phyloP scores from a whole-genome alignment of 2,329 filamentous ascomycete species.

The Colletotrichum sublineola region DNA sequence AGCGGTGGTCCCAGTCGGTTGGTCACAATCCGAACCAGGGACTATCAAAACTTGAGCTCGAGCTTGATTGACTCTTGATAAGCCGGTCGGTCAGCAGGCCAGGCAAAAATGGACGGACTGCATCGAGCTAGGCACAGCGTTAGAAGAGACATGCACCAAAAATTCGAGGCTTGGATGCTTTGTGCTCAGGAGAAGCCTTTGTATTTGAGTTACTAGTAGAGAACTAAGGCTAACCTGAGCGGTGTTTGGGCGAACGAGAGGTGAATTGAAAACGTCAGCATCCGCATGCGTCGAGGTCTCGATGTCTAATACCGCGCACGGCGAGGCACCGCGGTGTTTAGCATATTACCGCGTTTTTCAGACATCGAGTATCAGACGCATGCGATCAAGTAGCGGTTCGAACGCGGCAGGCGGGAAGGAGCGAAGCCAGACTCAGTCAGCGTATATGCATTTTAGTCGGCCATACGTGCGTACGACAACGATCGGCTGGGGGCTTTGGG shows the following conservation, averaged over 20 bases:
- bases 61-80: conserved; percentile 6
- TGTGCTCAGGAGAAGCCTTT: conserved; percentile 12
- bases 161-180: background rate
- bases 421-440: background rate
- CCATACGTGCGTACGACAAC: background rate
- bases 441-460: background rate
- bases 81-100: background rate
- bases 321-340: background rate
- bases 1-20: conserved; percentile 10
- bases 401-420: background rate
- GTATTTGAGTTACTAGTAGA: background rate
- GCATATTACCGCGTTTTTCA: background rate
- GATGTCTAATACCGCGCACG: background rate
- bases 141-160: background rate
- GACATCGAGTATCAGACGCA: background rate
- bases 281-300: conserved; percentile 16
- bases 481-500: background rate
- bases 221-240: background rate
- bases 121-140: background rate
- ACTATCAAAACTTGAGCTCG: background rate
- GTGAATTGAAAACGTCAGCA: background rate
- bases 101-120: background rate
- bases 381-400: background rate
- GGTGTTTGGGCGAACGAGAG: background rate
- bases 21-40: conserved; percentile 14